phyloP scores from a whole-genome alignment of 805 yeast species.

The Candida nonsorbophila region DNA sequence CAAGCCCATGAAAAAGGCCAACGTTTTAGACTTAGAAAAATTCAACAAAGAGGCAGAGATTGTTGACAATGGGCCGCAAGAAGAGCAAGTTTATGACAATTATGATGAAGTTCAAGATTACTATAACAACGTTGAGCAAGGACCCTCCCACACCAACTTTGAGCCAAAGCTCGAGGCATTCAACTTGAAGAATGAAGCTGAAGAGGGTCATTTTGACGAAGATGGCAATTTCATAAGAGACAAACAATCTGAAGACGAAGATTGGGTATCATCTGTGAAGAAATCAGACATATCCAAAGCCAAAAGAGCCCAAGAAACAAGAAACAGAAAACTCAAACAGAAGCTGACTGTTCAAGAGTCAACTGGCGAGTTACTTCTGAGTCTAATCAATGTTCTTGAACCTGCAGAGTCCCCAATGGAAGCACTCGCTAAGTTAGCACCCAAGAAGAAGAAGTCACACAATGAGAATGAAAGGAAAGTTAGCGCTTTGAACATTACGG shows the following conservation, averaged over 20 bases:
- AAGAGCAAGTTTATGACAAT: conserved; percentile 13
- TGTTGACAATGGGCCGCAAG: conserved; percentile 13
- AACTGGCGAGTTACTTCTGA: conserved; percentile 12
- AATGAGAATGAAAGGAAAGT: conserved; percentile 7
- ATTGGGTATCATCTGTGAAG: conserved; percentile 16
- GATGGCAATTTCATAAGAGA: conserved; percentile 53
- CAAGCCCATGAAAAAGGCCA: conserved; percentile 5
- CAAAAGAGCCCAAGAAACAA: conserved; percentile 39
- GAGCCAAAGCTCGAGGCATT: conserved; percentile 58
- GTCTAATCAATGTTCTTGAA: conserved; percentile 41
- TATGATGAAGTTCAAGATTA: conserved; percentile 17
- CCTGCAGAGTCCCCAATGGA: conserved; percentile 61
- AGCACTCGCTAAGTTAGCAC: conserved; percentile 40
- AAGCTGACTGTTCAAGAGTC: conserved; percentile 4
- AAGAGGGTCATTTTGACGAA: conserved; percentile 55
- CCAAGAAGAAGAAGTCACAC: conserved; percentile 14
- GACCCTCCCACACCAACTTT: conserved; percentile 3
- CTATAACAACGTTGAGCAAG: conserved; percentile 19
- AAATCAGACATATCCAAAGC: conserved; percentile 27
- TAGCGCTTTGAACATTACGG: conserved; percentile 34
- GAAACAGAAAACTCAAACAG: conserved; percentile 15
- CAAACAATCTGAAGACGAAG: conserved; percentile 24
- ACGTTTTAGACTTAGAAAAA: conserved; percentile 13
- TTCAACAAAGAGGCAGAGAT: conserved; percentile 22
- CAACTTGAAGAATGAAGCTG: conserved; percentile 50